A percentile compares a stretch with the other conserved stretches of the same genome.
These are phyloP conservation scores for Vigna mungo DNA, from an alignment of 306 rosid genomes.

Conservation along the genomic window DNA sequence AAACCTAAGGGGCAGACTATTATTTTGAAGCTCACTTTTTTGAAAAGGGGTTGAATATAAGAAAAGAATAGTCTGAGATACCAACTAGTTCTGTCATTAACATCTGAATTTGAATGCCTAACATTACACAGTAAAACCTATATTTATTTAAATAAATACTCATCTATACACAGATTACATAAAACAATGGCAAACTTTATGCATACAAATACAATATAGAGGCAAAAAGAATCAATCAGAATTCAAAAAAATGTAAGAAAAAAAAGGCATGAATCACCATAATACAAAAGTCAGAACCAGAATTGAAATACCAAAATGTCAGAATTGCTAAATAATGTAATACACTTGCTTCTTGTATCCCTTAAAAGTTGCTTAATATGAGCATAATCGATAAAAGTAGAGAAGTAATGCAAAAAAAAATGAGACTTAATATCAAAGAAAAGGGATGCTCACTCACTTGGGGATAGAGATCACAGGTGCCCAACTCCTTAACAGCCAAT, in stretches of 20 bases:
- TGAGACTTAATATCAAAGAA: constrained; percentile 36
- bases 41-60: constrained; percentile 9
- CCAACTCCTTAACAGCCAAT: constrained; percentile 95
- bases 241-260: constrained; percentile 1
- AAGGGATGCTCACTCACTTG: constrained; percentile 64
- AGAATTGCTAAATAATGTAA: constrained; percentile 37
- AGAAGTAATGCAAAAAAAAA: constrained; percentile 27
- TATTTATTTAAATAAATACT: constrained; percentile 19
- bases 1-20: constrained; percentile 27
- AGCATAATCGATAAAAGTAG: constrained; percentile 16
- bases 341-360: neutral
- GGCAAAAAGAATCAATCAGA: neutral
- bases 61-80: constrained; percentile 14
- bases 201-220: constrained; percentile 8
- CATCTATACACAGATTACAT: constrained; percentile 25
- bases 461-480: constrained; percentile 98
- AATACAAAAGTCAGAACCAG: constrained; percentile 18
- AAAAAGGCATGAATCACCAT: neutral
- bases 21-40: constrained; percentile 31
- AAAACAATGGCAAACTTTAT: constrained; percentile 10
- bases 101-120: constrained; percentile 21
- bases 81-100: constrained; percentile 4
- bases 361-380: constrained; percentile 10
- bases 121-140: constrained; percentile 12
- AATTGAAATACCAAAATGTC: constrained; percentile 10